Evolutionary conservation across 2,329 filamentous ascomycete species (phyloP), one percentile per base, ranked within the genome.

Genomic region (Didymella segeticola): DNA sequence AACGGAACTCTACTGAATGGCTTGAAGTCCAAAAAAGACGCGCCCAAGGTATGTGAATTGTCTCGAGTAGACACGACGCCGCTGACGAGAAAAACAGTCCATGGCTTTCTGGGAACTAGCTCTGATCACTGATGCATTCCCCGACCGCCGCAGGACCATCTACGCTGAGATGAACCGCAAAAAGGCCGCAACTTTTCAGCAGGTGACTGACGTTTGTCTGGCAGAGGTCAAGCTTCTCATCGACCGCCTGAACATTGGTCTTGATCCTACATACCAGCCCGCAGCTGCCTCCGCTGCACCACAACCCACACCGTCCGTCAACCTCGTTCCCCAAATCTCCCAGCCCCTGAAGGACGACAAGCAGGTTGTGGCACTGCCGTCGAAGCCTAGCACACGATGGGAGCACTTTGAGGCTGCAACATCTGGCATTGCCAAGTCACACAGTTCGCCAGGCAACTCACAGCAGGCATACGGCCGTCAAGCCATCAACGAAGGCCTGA

Each of bases 71-170:
- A 5, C 15, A 2, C n/a, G 4, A 4, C 19, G 8, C 12, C 27
- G 12, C 61, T 68, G 52, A 70, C 37, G 37, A 1, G 10, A n/a
- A 15, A 19, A 5, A 6, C 54, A 90, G 83, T 83, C 86, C 0
- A 96, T 96, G 72, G 93, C 93, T 14, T 89, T 96, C 74, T 96
- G 93, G 93, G 93, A 98, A 70, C 80, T 97, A 23, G 86, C 86
- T 25, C 82, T 90, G 50, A 96, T 97, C 63, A 87, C 90, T 30
- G 84, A 89, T 51, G 83, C 86, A 47, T 93, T 89, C 58, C 82
- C 87, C 14, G 82, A 86, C n/a, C 86, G 92, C 27, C 85, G 93
- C 46, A 90, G 89, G 72, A 85, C 86, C 17, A 91, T 98, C 49
- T 97, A 90, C 74, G 86, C 87, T 53, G 93, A 98, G 63, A 90